Percentiles rank a stretch among this genome's conserved stretches.
phyloP scores from a whole-genome alignment of 2,329 filamentous ascomycete genomes.

The Pezizomycotina sp. region DNA sequence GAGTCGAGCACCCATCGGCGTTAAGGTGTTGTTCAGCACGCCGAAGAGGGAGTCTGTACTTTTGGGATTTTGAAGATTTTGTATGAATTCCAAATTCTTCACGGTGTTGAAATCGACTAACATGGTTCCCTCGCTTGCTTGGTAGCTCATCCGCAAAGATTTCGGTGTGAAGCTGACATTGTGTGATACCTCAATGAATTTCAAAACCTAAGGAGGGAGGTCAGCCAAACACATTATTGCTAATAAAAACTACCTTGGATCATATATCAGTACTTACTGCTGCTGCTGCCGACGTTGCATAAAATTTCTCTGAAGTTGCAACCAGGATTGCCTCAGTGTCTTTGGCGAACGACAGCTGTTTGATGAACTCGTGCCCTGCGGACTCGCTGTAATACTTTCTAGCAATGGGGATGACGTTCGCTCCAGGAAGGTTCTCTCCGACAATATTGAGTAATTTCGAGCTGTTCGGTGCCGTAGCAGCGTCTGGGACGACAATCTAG shows the following conservation, averaged over 20 bases:
- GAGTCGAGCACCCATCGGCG: slow-evolving; percentile 74
- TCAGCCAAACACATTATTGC: slow-evolving; percentile 19
- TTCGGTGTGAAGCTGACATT: slow-evolving; percentile 55
- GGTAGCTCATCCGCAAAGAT: slow-evolving; percentile 70
- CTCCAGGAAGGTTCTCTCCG: slow-evolving; percentile 50
- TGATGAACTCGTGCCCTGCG: slow-evolving; percentile 58
- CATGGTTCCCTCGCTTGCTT: slow-evolving; percentile 52
- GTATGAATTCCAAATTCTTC: slow-evolving; percentile 70
- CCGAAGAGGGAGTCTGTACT: slow-evolving; percentile 74
- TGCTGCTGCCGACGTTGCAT: slow-evolving; percentile 24
- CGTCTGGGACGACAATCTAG: background rate
- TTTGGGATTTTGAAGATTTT: slow-evolving; percentile 62
- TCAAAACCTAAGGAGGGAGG: slow-evolving; percentile 45
- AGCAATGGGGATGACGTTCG: slow-evolving; percentile 48
- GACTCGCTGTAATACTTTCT: slow-evolving; percentile 72
- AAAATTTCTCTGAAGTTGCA: slow-evolving; percentile 23
- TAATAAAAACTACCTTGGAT: no score
- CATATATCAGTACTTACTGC: slow-evolving; percentile 17
- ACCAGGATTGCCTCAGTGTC: slow-evolving; percentile 55
- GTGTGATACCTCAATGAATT: slow-evolving; percentile 59
- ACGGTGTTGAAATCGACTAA: slow-evolving; percentile 87
- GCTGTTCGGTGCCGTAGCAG: slow-evolving; percentile 1
- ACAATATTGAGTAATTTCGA: slow-evolving; percentile 39
- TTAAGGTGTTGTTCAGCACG: slow-evolving; percentile 66
- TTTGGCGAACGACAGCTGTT: slow-evolving; percentile 59